Evolutionary conservation across 202 grass and related monocot species (phyloP).

Genomic region (Schoenoplectus tabernaemontani): DNA sequence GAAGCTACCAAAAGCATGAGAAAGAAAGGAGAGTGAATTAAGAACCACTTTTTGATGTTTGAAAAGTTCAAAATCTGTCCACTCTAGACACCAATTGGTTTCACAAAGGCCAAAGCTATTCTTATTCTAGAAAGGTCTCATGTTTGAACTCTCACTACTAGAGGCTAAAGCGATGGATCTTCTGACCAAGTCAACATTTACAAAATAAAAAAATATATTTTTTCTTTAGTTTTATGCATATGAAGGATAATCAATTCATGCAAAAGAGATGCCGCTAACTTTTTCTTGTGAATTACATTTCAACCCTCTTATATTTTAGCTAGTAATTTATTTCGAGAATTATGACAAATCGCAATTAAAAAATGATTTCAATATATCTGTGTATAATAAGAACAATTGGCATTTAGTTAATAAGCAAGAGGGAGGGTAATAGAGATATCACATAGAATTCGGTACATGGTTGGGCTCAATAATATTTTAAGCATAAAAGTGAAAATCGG

Average conservation of each 20-base stretch:
- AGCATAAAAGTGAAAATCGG: neutral
- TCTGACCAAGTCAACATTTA: neutral
- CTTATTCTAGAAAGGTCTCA: neutral
- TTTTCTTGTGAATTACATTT: neutral
- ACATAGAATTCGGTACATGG: too few relatives aligned
- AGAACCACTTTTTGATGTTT: constrained; percentile 8
- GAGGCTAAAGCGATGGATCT: neutral
- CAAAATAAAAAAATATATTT: neutral
- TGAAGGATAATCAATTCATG: neutral
- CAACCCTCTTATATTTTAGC: neutral
- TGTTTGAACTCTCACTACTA: neutral
- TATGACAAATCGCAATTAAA: too few relatives aligned
- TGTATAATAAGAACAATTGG: too few relatives aligned
- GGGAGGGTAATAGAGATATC: too few relatives aligned
- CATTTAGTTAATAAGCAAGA: too few relatives aligned
- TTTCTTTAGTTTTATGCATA: neutral
- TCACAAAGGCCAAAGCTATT: constrained; percentile 15
- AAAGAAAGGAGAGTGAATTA: neutral
- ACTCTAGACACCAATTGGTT: neutral
- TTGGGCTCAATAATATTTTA: too few relatives aligned
- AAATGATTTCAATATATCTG: too few relatives aligned
- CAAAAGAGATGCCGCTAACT: neutral
- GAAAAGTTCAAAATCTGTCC: constrained; percentile 2
- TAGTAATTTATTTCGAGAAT: too few relatives aligned
- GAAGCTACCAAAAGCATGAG: neutral